phyloP scores from a whole-genome alignment of 2,329 filamentous ascomycete species.

The Colletotrichum aenigma region DNA sequence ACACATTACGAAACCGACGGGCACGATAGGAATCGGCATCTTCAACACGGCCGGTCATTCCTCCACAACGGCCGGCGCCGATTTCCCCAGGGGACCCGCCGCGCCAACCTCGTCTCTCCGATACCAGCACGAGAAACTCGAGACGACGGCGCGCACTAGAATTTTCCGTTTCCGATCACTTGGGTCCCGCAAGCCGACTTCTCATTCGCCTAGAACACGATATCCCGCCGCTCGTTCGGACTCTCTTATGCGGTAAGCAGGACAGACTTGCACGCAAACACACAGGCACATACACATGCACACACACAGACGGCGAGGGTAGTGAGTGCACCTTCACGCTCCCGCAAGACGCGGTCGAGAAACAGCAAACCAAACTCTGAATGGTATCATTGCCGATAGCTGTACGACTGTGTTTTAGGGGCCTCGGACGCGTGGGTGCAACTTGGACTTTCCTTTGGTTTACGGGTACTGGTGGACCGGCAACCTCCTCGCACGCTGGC shows the following conservation, averaged over 20 bases:
- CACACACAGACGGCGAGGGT: neutral
- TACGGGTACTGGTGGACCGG: neutral
- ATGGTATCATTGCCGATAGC: neutral
- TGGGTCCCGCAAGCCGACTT: neutral
- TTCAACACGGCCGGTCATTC: neutral
- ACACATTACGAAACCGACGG: neutral
- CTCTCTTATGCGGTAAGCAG: neutral
- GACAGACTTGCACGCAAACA: neutral
- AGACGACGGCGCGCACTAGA: neutral
- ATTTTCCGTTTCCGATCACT: neutral
- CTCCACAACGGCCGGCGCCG: conserved; percentile 6
- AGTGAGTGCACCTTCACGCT: neutral
- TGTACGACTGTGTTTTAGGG: neutral
- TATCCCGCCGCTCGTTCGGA: neutral
- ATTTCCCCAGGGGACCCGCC: neutral
- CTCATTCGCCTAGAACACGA: neutral
- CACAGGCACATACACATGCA: neutral
- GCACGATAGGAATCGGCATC: neutral
- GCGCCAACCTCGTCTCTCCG: neutral
- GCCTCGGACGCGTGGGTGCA: neutral
- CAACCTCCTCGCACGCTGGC: neutral
- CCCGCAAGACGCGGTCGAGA: neutral
- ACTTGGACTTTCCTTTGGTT: neutral
- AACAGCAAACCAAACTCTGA: conserved; percentile 1
- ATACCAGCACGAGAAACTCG: neutral